Evolutionary conservation across 164 flowering plant genomes (phyloP), one percentile per base, ranked within the genome.

Genomic region (Aristolochia californica): DNA sequence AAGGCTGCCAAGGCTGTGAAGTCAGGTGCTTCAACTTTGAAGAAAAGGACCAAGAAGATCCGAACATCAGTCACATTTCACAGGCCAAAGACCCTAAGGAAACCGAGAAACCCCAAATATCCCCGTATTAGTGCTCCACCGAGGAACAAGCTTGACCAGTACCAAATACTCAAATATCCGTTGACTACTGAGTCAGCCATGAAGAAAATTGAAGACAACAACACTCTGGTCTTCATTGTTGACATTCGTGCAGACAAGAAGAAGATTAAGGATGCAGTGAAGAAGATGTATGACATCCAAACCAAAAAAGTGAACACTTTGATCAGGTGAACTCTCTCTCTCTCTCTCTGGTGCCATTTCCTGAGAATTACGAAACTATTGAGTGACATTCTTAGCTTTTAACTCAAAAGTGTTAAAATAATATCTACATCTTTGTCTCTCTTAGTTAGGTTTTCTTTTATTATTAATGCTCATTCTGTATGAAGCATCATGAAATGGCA

Each of bases 241-340:
- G 90, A 82, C 71, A 71, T 87, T 12, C 89, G 87, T 68, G 85
- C 94, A 10, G 83, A 86, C 72, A 86, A 86, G 80, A 86, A 86
- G 74, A 86, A 82, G 74, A 83, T 86, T 22, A 86, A 86, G 74
- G 84, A 63, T 72, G 87, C 89, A 0, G 87, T 86, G 21, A 86
- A 83, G 77, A 83, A 83, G 72, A 86, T 86, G 94, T 86, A 86
- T 54, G 94, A 86, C 44, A 87, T 87, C 56, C 88, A 87, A 71
- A 69, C 95, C 51, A 84, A 87, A 86, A 87, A 87, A 65, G 90
- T 87, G 44, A 87, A 84, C 52, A 87, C 95, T 27, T 72, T 87
- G 74, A 82, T 87, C 83, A 83, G 94, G 94, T 83, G 62, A 48
- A 18, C 27, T 47, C 45, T 16, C 23, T 54, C 11, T 26, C 22